Base-by-base conservation (phyloP, 2,329 filamentous ascomycete species). In the Sporothrix schenckii region DNA sequence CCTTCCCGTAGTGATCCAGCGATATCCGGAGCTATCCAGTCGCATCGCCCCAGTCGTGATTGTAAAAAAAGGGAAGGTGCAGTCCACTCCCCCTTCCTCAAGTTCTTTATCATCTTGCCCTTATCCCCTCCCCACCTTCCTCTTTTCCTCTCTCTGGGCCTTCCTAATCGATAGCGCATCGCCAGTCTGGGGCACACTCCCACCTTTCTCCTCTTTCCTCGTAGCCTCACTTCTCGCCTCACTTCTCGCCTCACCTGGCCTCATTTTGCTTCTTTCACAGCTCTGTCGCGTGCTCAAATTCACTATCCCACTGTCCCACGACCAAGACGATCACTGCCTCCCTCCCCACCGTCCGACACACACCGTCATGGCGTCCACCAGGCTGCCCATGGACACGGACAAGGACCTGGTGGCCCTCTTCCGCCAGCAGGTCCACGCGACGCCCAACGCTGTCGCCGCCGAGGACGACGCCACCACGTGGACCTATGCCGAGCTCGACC, bases 391-490 rank as follows among this genome's bases (percentile, higher is more conserved):
- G 76, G 91, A 94, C 79, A 89, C 83, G 72, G 86, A 81, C 73
- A 92, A 91, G 79, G 91, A 94, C 80, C 82, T 94, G 71, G 87
- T 89, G 65, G 88, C 90, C 41, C 87, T 93, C 73, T 93, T 94
- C 78, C 81, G 82, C 73, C 80, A 87, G 74, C 92, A 94, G 82
- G 91, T 87, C 69, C 82, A 85, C 73, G 84, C 84, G 34, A 91
- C 91, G 0, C 92, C 91, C 5, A 82, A 92, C 80, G 87, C 88
- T 47, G 78, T 91, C 76, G 92, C 91, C 24, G 80, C 93, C 69
- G 91, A 94, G 78, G 91, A 94, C 79, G 89, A 89, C 73, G 82
- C 81, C 52, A 82, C 83, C 71, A 86, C 82, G 66, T 89, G 91
- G 77, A 93, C 91, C 66, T 94, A 94, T 78, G 84, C 85, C 61